Evolutionary conservation across 345 rosid species (phyloP), one percentile per base, ranked within the genome.

Genomic region (Sonneratia alba): DNA sequence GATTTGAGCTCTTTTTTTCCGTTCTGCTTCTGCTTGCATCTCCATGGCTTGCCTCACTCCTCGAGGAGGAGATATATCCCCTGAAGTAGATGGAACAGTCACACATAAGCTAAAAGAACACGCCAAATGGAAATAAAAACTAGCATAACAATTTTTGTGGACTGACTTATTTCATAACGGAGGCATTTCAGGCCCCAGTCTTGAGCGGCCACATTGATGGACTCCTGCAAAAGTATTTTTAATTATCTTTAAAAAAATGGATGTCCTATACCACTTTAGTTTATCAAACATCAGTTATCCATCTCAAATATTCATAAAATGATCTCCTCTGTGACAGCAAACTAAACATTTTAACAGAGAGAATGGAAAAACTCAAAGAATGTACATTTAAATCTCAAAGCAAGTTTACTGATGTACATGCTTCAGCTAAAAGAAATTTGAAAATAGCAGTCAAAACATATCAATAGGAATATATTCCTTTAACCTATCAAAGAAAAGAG

Each of bases 11-110:
- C 98, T 86, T 84, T 81, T 91, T 79, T 83, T 96, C 76, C 95
- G 96, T 73, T 96, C 98, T 68, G 98, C 99, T 84, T 96, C 99
- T 76, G 97, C 98, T 79, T 96, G 99, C 98, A 91, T 89, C 83
- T 92, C 99, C 99, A 96, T 96, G 76, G 99, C 99, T 73, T 74
- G 85, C 79, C 87, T 85, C 79, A 96, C 91, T 75, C 97, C 97
- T 62, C 85, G 82, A 68, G 98, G 99, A 34, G 98, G 98, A 83
- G 90, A 85, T 82, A 96, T 92, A 81, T 91, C 99, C 97, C 96
- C 99, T 96, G 73, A 36, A 72, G n/a, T 72, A 70, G 72, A 78
- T 61, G 56, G 15, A 55, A 67, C 71, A 72, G 53, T 51, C 12
- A 42, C 73, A 22, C 19, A 27, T 62, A 24, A 61, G 66, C 37